phyloP scores from a whole-genome alignment of 306 rosid species.

The Luffa aegyptiaca region DNA sequence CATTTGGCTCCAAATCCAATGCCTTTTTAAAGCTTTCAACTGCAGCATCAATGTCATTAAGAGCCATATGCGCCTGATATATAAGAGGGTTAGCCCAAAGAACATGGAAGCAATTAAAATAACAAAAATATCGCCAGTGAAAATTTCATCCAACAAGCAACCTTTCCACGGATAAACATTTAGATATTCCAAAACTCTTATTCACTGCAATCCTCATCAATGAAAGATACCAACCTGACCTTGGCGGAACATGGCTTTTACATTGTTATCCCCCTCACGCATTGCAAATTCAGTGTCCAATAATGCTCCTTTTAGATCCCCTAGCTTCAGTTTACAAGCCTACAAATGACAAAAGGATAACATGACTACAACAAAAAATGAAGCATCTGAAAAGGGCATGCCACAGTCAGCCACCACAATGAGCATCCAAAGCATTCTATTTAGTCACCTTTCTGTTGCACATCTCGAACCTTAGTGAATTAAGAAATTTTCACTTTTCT shows the following conservation, averaged over 20 bases:
- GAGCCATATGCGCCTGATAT: conserved; percentile 67
- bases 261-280: too few relatives aligned
- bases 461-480: not conserved
- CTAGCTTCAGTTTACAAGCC: conserved; percentile 90
- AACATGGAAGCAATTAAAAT: not conserved
- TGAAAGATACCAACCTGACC: conserved; percentile 71
- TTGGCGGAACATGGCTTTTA: conserved; percentile 36
- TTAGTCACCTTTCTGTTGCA: not conserved
- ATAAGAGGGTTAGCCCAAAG: conserved; percentile 12
- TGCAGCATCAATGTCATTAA: conserved; percentile 77
- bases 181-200: not conserved
- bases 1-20: conserved; percentile 70
- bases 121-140: not conserved
- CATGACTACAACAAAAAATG: not conserved
- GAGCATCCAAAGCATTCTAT: not conserved
- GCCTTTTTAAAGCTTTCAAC: conserved; percentile 79
- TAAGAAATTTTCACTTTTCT: not conserved
- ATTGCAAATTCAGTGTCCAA: too few relatives aligned
- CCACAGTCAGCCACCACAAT: not conserved
- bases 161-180: not conserved
- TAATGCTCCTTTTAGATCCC: conserved; percentile 28
- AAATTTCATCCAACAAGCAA: not conserved
- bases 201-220: not conserved
- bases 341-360: conserved; percentile 14
- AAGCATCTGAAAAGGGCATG: not conserved